Percentiles rank a stretch among this genome's conserved stretches.
Evolutionary conservation across 371 early-diverging fungal species (phyloP).

Genomic region (Mortierella sp.): DNA sequence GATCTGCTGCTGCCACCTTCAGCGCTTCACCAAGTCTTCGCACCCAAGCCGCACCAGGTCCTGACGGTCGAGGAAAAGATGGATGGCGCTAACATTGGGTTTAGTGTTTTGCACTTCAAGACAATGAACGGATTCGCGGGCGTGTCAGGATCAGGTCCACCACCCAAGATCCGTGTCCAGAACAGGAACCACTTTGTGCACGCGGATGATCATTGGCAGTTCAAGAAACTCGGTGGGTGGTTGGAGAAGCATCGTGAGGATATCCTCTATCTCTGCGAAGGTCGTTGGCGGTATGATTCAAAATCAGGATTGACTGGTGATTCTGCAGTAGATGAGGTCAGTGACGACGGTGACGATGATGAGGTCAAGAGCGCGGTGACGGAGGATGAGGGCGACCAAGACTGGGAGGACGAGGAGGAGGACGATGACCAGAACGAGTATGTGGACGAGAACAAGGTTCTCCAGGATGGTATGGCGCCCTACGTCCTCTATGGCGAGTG

Average conservation of each 20-base stretch:
- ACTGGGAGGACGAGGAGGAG: slow-evolving; percentile 29
- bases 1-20: slow-evolving; percentile 60
- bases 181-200: slow-evolving; percentile 59
- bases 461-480: slow-evolving; percentile 55
- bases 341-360: slow-evolving; percentile 9
- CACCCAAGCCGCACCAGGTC: slow-evolving; percentile 37
- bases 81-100: slow-evolving; percentile 71
- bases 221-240: slow-evolving; percentile 51
- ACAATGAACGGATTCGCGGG: slow-evolving; percentile 36
- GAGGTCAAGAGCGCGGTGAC: neutral
- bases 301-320: neutral
- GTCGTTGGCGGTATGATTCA: slow-evolving; percentile 46
- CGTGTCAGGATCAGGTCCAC: slow-evolving; percentile 14
- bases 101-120: slow-evolving; percentile 55
- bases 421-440: slow-evolving; percentile 46
- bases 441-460: slow-evolving; percentile 49
- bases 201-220: slow-evolving; percentile 58
- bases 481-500: slow-evolving; percentile 72
- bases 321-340: neutral
- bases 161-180: slow-evolving; percentile 52
- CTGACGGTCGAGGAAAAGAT: slow-evolving; percentile 69
- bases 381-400: slow-evolving; percentile 26
- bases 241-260: slow-evolving; percentile 53
- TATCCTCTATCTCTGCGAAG: slow-evolving; percentile 50
- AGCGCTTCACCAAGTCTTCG: slow-evolving; percentile 40